Conservation (phyloP, 345 rosid genomes). For the Eucalyptus paniculata region DNA sequence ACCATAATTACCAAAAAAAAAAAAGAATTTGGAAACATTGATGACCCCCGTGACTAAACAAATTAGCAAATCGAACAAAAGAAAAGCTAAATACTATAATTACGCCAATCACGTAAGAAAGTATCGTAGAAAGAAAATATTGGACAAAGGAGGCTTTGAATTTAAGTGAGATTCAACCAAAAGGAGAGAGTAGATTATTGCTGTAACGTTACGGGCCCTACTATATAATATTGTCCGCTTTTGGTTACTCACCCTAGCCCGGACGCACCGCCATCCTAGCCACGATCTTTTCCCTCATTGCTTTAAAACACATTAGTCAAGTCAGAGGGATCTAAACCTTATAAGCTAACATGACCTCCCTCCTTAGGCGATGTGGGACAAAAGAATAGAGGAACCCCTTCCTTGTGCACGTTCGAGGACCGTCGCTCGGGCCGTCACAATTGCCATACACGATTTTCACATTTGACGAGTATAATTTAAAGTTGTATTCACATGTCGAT, state of each 20-base stretch:
- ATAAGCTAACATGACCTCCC: no score
- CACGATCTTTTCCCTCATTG: no score
- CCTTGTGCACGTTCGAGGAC: no score
- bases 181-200: background rate
- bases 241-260: no score
- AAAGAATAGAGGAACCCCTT: no score
- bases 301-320: fast-evolving
- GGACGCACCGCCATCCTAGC: no score
- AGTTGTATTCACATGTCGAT: background rate
- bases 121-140: background rate
- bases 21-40: background rate
- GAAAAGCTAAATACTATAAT: background rate
- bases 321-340: fast-evolving
- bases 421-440: no score
- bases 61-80: background rate
- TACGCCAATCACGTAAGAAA: background rate
- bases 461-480: background rate
- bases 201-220: fast-evolving
- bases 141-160: background rate
- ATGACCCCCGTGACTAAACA: background rate
- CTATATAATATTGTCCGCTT: no score
- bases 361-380: no score
- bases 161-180: background rate
- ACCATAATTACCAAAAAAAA: background rate
- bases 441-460: background rate